These are phyloP conservation scores for Liriodendron chinense DNA, from an alignment of 164 flowering plant species.

Conservation along the genomic window DNA sequence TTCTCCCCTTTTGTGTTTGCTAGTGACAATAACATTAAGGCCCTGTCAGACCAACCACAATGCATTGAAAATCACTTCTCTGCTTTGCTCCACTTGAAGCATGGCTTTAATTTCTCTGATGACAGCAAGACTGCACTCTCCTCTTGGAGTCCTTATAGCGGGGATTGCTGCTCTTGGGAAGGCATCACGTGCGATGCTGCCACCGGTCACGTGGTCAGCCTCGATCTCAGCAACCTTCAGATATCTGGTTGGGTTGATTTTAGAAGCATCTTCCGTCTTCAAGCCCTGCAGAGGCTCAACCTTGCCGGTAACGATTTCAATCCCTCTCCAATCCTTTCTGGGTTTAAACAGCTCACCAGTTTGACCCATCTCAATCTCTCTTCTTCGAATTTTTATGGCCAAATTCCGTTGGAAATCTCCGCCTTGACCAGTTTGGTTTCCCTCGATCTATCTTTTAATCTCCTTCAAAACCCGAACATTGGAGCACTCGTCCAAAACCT, in stretches of 20 bases:
- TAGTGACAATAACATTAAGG: no score
- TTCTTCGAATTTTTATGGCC: neutral
- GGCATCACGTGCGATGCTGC: neutral
- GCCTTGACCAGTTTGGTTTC: constrained; percentile 14
- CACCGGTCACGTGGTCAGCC: neutral
- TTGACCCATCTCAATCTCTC: constrained; percentile 4
- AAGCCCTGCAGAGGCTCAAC: neutral
- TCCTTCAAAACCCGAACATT: constrained; percentile 19
- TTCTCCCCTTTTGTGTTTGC: no score
- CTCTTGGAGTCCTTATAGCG: neutral
- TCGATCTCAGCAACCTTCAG: neutral
- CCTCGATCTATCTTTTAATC: constrained; percentile 26
- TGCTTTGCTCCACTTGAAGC: neutral
- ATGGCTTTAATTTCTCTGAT: neutral
- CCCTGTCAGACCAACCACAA: neutral
- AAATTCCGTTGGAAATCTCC: neutral
- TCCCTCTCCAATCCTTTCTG: neutral
- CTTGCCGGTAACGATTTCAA: neutral
- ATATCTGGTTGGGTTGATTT: neutral
- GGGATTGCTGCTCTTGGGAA: constrained; percentile 5
- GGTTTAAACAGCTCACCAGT: neutral
- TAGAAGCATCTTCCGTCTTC: neutral
- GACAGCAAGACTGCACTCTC: neutral
- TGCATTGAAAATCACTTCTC: neutral
- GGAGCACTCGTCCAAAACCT: constrained; percentile 20